Evolutionary conservation across 176 grass and related monocot genomes (phyloP).

Genomic region (Paspalum vaginatum): DNA sequence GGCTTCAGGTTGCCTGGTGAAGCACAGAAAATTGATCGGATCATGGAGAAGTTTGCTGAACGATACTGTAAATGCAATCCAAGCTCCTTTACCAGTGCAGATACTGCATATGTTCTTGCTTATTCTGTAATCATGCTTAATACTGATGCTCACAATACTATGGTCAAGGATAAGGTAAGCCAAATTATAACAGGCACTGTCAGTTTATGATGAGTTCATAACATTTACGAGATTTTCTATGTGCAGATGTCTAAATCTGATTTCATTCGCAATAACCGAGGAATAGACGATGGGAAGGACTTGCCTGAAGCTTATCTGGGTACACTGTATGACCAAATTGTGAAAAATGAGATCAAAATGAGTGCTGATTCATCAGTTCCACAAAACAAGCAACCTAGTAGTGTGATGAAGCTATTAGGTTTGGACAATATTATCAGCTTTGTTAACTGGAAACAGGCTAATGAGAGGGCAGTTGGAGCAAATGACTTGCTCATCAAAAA

Average conservation of each 20-base stretch:
- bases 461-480: conserved; percentile 87
- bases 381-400: conserved; percentile 83
- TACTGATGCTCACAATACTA: conserved; percentile 96
- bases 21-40: conserved; percentile 98
- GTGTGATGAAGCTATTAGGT: conserved; percentile 88
- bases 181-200: conserved; percentile 11
- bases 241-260: conserved; percentile 93
- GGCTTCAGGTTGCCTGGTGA: conserved; percentile 95
- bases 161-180: conserved; percentile 98
- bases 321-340: conserved; percentile 92
- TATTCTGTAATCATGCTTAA: conserved; percentile 99
- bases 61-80: conserved; percentile 96
- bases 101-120: conserved; percentile 99
- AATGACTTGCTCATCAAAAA: conserved; percentile 93
- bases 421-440: conserved; percentile 93
- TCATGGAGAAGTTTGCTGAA: conserved; percentile 99
- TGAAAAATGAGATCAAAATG: conserved; percentile 99
- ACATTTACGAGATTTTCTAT: conserved; percentile 27
- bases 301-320: conserved; percentile 90
- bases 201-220: background rate
- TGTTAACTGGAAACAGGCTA: conserved; percentile 83
- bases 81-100: conserved; percentile 92
- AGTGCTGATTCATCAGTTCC: conserved; percentile 74
- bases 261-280: conserved; percentile 91
- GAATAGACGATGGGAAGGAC: conserved; percentile 99